phyloP scores from a whole-genome alignment of 2,329 filamentous ascomycete genomes.

The Coleophoma cylindrospora region DNA sequence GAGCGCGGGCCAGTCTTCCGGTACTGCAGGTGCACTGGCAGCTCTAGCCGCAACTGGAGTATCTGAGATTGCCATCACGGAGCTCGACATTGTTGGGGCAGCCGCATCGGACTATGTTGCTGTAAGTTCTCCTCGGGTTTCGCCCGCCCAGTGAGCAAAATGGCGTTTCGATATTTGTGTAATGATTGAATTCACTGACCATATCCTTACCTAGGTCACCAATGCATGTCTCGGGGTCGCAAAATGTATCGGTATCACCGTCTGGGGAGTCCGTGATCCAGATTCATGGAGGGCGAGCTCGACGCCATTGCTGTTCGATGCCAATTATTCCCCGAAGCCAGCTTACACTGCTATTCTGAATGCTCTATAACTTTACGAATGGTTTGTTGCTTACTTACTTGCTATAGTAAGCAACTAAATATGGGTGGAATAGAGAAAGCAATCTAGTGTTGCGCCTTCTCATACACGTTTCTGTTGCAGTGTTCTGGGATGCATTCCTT shows the following conservation, averaged over 20 bases:
- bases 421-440: too few relatives aligned
- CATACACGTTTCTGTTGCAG: too few relatives aligned
- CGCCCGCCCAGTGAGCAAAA: conserved; percentile 6
- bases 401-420: too few relatives aligned
- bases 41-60: conserved; percentile 40
- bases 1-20: conserved; percentile 4
- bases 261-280: conserved; percentile 28
- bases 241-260: conserved; percentile 28
- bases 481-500: too few relatives aligned
- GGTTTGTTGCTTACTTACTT: too few relatives aligned
- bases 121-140: conserved; percentile 35
- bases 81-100: conserved; percentile 48
- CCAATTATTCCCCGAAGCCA: conserved; percentile 43
- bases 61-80: conserved; percentile 54
- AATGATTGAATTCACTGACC: too few relatives aligned
- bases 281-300: conserved; percentile 46
- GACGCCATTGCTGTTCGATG: conserved; percentile 50
- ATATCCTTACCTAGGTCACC: background rate
- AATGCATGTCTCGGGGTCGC: conserved; percentile 24
- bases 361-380: conserved; percentile 6
- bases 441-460: too few relatives aligned
- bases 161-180: too few relatives aligned
- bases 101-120: conserved; percentile 9
- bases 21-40: conserved; percentile 9
- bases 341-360: conserved; percentile 39